phyloP scores from a whole-genome alignment of 139 green algal genomes.

The Volvox africanus region DNA sequence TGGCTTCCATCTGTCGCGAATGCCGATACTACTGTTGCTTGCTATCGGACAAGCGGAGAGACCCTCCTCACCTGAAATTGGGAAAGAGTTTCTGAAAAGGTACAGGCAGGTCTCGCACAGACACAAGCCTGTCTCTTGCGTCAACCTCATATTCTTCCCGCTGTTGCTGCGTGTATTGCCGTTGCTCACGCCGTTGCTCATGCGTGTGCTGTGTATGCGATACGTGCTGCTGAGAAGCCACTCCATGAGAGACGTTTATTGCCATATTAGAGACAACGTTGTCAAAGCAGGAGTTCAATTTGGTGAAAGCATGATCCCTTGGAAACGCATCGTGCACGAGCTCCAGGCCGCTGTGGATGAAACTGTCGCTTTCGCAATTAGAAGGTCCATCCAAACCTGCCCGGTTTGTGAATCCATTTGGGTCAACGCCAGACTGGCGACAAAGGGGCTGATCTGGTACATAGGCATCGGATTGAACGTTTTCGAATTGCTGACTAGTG shows the following conservation, averaged over 20 bases:
- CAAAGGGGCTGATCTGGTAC: background rate
- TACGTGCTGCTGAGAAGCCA: background rate
- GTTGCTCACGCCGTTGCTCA: background rate
- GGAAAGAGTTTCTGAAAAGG: conserved; percentile 25
- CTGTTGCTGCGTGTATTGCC: background rate
- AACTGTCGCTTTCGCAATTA: too few species aligned
- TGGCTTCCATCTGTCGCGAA: too few species aligned
- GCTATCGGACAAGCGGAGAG: too few species aligned
- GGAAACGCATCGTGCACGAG: too few species aligned
- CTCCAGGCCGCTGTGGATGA: too few species aligned
- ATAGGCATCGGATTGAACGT: background rate
- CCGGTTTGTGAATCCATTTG: background rate
- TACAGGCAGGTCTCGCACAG: conserved; percentile 9
- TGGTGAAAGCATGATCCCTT: too few species aligned
- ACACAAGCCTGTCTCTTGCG: conserved; percentile 5
- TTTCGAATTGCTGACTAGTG: background rate
- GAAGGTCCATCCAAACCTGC: background rate
- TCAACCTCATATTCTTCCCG: background rate
- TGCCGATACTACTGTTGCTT: too few species aligned
- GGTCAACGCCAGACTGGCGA: background rate
- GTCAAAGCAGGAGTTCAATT: too few species aligned
- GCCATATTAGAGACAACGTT: too few species aligned
- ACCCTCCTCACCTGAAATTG: conserved; percentile 22
- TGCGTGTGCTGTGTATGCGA: background rate
- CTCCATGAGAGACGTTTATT: too few species aligned